phyloP scores from a whole-genome alignment of 139 green algal species.

The Desmodesmus armatus region DNA sequence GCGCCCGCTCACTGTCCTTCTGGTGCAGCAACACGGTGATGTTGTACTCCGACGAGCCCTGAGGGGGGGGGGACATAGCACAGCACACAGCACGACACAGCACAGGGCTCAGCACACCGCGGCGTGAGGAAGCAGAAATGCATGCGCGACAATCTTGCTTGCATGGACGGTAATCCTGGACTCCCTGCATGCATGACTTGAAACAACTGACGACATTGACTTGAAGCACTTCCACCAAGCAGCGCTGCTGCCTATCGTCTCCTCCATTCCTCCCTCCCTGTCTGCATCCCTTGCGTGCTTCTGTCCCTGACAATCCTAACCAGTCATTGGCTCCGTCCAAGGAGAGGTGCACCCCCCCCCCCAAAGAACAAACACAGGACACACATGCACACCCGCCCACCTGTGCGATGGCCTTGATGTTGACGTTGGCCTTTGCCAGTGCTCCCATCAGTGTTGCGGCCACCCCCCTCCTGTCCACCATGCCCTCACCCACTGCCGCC shows the following conservation, averaged over 20 bases:
- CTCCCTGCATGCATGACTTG: too few species aligned
- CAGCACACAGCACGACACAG: neutral
- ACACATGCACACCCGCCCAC: slow-evolving; percentile 7
- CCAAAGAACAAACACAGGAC: too few species aligned
- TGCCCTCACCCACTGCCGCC: slow-evolving; percentile 94
- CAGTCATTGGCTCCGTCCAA: too few species aligned
- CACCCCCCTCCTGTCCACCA: slow-evolving; percentile 88
- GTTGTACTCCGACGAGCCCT: slow-evolving; percentile 98
- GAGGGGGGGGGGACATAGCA: slow-evolving; percentile 36
- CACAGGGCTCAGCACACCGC: too few species aligned
- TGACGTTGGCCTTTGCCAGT: slow-evolving; percentile 94
- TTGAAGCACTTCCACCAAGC: neutral
- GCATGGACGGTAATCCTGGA: too few species aligned
- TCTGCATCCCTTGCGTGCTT: too few species aligned
- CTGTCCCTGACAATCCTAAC: too few species aligned
- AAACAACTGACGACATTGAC: too few species aligned
- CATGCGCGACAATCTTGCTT: too few species aligned
- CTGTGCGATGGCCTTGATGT: slow-evolving; percentile 90
- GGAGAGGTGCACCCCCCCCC: too few species aligned
- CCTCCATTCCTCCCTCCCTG: neutral
- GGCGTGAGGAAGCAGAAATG: too few species aligned
- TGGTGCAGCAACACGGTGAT: slow-evolving; percentile 97
- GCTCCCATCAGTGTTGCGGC: slow-evolving; percentile 94
- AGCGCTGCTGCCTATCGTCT: too few species aligned
- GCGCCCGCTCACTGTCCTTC: slow-evolving; percentile 69